These are phyloP conservation scores for Picochlorum sp. DNA, from an alignment of 139 green algal species.

Conservation along the genomic window DNA sequence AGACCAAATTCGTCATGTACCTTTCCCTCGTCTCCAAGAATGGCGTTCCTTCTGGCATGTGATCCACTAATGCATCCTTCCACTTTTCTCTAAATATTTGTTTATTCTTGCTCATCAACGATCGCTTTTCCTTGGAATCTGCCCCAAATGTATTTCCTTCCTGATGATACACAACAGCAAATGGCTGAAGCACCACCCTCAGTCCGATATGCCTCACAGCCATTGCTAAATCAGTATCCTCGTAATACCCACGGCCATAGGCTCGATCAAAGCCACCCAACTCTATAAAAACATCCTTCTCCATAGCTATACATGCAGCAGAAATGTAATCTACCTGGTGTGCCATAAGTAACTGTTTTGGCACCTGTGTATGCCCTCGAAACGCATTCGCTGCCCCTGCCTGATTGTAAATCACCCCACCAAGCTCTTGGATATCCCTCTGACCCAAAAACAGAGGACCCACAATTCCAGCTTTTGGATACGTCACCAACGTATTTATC, in stretches of 20 bases:
- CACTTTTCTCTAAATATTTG: slow-evolving; percentile 18
- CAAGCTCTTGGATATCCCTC: slow-evolving; percentile 11
- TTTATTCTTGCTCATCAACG: slow-evolving; percentile 19
- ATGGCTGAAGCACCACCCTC: slow-evolving; percentile 19
- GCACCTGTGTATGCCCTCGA: neutral
- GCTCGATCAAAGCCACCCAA: slow-evolving; percentile 15
- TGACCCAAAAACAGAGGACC: slow-evolving; percentile 22
- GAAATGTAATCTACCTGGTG: slow-evolving; percentile 22
- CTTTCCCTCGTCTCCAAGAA: neutral
- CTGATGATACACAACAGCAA: slow-evolving; percentile 24
- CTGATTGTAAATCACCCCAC: slow-evolving; percentile 21
- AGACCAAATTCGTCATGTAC: neutral
- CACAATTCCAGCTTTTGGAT: slow-evolving; percentile 4
- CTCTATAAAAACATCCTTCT: neutral
- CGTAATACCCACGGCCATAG: slow-evolving; percentile 8
- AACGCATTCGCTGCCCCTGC: slow-evolving; percentile 7
- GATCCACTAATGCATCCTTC: slow-evolving; percentile 4
- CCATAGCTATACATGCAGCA: slow-evolving; percentile 19
- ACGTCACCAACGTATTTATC: neutral
- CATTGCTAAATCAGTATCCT: slow-evolving; percentile 27
- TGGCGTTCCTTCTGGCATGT: neutral
- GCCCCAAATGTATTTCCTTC: slow-evolving; percentile 21
- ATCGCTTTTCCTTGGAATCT: slow-evolving; percentile 19
- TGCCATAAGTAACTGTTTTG: neutral
- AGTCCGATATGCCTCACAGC: neutral